These are phyloP conservation scores for Jacaranda copaia DNA, from an alignment of 257 asterid genomes.

Conservation along the genomic window DNA sequence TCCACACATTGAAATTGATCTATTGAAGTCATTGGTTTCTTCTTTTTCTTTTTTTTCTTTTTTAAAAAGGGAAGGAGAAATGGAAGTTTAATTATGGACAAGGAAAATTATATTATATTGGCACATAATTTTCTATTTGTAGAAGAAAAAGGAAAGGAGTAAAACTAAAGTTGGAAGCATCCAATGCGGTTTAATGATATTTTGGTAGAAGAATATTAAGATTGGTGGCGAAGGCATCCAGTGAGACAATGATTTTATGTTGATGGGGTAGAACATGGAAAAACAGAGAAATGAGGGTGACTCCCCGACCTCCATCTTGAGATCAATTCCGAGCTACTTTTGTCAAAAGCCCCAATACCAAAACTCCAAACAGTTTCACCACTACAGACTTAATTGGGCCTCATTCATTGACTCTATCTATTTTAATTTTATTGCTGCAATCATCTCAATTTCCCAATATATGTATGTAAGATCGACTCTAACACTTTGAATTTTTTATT, in stretches of 20 bases:
- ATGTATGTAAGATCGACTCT: background rate
- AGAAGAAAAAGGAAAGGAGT: conserved; percentile 24
- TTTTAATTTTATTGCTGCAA: background rate
- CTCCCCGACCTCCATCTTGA: conserved; percentile 2
- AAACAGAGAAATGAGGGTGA: conserved; percentile 2
- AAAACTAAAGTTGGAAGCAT: conserved; percentile 34
- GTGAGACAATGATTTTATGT: conserved; percentile 5
- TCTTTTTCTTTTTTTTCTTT: no score
- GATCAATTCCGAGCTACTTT: background rate
- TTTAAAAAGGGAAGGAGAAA: background rate
- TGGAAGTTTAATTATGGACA: background rate
- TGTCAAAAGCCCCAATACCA: conserved; percentile 24
- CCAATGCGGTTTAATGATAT: conserved; percentile 28
- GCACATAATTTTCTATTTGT: background rate
- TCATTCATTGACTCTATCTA: background rate
- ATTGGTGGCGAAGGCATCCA: conserved; percentile 2
- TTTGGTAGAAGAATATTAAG: background rate
- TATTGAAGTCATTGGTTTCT: background rate
- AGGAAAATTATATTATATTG: background rate
- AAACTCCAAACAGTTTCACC: conserved; percentile 29
- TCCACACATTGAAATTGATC: background rate
- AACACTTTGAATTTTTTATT: no score
- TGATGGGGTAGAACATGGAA: background rate
- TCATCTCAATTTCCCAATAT: background rate
- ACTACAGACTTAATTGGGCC: background rate